Conservation (phyloP, 129 eudicot species). For the Kitagawia praeruptora region DNA sequence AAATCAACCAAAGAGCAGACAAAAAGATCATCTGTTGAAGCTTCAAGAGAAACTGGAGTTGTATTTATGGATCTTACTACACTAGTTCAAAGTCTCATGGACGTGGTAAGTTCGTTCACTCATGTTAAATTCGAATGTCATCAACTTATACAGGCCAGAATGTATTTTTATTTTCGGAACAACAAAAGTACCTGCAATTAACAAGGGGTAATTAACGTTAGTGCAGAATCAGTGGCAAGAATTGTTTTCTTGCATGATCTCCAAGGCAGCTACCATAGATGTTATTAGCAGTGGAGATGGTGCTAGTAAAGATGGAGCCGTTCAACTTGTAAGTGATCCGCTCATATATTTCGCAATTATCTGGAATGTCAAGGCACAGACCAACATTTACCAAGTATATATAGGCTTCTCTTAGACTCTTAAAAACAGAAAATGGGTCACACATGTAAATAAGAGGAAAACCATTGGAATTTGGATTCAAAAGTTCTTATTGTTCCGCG, state of each 20-base stretch:
- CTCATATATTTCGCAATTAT: background rate
- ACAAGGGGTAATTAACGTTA: background rate
- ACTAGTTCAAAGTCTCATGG: constrained; percentile 72
- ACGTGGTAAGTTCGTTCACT: constrained; percentile 44
- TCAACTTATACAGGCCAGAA: background rate
- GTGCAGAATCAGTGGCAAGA: constrained; percentile 75
- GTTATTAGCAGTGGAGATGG: constrained; percentile 67
- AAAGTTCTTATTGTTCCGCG: background rate
- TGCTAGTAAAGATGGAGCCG: constrained; percentile 48
- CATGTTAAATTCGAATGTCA: background rate
- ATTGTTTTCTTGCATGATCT: constrained; percentile 72
- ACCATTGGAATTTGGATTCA: background rate
- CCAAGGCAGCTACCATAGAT: constrained; percentile 79
- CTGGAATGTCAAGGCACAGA: background rate
- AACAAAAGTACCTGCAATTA: background rate
- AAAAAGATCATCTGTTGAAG: constrained; percentile 64
- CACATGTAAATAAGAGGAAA: background rate
- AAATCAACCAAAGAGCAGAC: constrained; percentile 24
- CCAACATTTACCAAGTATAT: background rate
- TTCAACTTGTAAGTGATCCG: constrained; percentile 55
- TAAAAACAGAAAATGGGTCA: background rate
- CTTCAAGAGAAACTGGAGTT: constrained; percentile 69
- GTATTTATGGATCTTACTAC: constrained; percentile 62
- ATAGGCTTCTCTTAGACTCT: background rate
- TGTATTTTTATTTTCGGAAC: background rate